Evolutionary conservation across 2,329 filamentous ascomycete genomes (phyloP).

Genomic region (Colletotrichum noveboracense): DNA sequence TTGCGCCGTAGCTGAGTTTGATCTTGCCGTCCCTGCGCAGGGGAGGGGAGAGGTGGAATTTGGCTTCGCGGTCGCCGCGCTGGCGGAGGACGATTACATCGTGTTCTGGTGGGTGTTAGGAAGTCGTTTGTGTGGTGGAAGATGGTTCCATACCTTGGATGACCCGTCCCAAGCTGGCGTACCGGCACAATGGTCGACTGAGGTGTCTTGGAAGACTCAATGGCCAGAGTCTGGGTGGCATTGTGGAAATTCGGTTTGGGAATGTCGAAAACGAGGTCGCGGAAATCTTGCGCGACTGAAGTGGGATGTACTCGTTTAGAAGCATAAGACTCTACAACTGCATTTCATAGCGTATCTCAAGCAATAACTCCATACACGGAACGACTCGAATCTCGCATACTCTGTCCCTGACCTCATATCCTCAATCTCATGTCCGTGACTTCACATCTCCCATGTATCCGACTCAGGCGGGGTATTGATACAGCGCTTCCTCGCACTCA

Average conservation of each 20-base stretch:
- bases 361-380: not conserved
- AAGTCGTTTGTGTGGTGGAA: not conserved
- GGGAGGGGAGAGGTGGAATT: slow-evolving; percentile 43
- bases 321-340: not conserved
- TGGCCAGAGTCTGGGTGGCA: slow-evolving; percentile 3
- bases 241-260: not conserved
- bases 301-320: not conserved
- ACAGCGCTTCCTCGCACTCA: not conserved
- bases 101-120: slow-evolving; percentile 34
- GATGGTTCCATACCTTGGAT: not conserved
- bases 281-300: not conserved
- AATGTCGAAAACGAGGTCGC: not conserved
- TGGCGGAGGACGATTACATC: slow-evolving; percentile 47
- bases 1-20: slow-evolving; percentile 49
- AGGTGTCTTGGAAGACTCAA: not conserved
- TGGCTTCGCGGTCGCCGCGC: slow-evolving; percentile 34
- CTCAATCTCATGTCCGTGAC: not conserved
- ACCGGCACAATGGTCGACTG: not conserved
- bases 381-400: not conserved
- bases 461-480: not conserved
- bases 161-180: not conserved
- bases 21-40: slow-evolving; percentile 35
- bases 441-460: not conserved
- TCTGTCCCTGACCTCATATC: not conserved
- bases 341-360: not conserved